Evolutionary conservation across 2,329 filamentous ascomycete species (phyloP), one percentile per base, ranked within the genome.

Genomic region (Talaromyces rugulosus): DNA sequence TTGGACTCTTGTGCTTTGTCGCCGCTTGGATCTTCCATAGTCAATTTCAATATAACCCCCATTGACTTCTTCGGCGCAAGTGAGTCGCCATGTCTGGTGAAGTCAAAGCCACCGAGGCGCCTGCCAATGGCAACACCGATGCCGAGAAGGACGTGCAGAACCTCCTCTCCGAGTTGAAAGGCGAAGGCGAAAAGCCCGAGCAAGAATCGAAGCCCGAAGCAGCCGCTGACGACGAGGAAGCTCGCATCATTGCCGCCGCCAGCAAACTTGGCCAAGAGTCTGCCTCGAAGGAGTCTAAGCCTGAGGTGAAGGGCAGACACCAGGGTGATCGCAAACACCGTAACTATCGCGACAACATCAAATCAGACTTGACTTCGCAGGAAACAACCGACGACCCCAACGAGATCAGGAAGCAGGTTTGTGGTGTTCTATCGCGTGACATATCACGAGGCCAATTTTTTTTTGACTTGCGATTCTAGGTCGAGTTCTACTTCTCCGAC

Each of bases 401-500:
- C 28, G 85, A 89, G 77, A 96, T 97, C 71, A 89, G 91, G 74
- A 89, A 89, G 72, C 93, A 96, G 83, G 90, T 91, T 81, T 73
- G 74, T 65, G 30, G 50, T 57, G 44, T 18, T 9, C 18, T 3
- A 23, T 47, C 44, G 44, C 44, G 44, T 47, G 8, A 23, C 44
- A 23, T 23, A 12, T 42, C 44, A 8, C 44, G 44, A 23, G 9
- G 12, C 18, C 12, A 47, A 8, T 12, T 12, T 12, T 36, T 36
- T 36, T 36, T 14, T 47, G 44, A 47, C 44, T 47, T 6, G 23
- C 8, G 8, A 27, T 27, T 58, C 33, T 68, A 96, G 89, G 91
- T 96, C 69, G 92, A 97, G 75, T 97, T 96, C 78, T 97, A 97
- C 83, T 96, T 97, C 78, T 90, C 90, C 71, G 90, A 96, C 76